These are phyloP conservation scores for Spinellus fusiger DNA, from an alignment of 192 early-diverging fungal genomes.

Conservation along the genomic window DNA sequence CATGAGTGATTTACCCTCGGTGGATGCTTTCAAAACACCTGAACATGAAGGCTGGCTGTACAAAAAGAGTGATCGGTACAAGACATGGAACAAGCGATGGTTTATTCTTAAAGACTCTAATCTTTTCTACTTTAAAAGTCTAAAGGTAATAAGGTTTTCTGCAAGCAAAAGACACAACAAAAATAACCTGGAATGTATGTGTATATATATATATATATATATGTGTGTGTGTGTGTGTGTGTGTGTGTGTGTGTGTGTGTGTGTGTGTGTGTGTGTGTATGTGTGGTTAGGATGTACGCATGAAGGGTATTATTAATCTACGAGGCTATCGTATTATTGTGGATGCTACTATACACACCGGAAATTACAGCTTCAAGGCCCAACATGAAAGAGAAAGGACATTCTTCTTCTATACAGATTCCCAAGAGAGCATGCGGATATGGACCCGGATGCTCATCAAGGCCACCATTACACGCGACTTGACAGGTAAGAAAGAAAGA, in stretches of 20 bases:
- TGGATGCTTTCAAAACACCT: constrained; percentile 27
- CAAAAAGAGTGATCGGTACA: constrained; percentile 54
- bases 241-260: neutral
- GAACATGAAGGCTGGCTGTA: constrained; percentile 57
- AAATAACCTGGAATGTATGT: neutral
- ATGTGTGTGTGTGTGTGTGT: neutral
- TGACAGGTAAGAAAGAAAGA: constrained; percentile 19
- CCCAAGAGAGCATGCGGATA: constrained; percentile 37
- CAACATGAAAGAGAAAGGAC: constrained; percentile 49
- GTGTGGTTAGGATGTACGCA: constrained; percentile 26
- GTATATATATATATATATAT: neutral
- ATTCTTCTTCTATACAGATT: constrained; percentile 58
- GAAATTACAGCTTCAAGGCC: constrained; percentile 60
- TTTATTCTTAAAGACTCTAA: constrained; percentile 54
- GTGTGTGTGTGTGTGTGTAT: neutral
- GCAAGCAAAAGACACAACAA: too few species aligned
- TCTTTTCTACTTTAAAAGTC: constrained; percentile 55
- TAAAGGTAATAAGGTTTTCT: too few species aligned
- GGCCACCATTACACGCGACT: constrained; percentile 53
- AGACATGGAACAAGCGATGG: constrained; percentile 56
- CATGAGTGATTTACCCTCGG: neutral
- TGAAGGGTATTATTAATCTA: constrained; percentile 54
- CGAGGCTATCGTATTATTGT: constrained; percentile 53
- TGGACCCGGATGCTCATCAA: constrained; percentile 63
- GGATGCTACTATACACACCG: constrained; percentile 53